Percentiles rank a stretch among this genome's conserved stretches.
Conservation (phyloP, 768 basidiomycete species). For the Steccherinum ochraceum region DNA sequence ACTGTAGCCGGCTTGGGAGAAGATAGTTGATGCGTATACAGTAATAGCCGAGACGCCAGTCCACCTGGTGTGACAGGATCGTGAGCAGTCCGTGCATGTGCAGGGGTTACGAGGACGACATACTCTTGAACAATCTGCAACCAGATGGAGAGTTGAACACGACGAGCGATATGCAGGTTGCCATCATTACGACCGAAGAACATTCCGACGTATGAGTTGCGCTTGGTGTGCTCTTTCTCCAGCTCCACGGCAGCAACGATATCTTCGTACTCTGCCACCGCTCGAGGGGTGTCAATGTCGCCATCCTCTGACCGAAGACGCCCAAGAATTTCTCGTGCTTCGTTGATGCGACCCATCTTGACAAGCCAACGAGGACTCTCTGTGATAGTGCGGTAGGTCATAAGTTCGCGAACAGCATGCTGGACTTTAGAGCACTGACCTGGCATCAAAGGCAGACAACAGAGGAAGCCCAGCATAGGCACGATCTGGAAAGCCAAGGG, state of each 20-base stretch:
- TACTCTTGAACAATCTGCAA: conserved; percentile 40
- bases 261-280: conserved; percentile 28
- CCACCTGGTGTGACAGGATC: conserved; percentile 24
- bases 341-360: conserved; percentile 31
- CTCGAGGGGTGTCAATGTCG: conserved; percentile 18
- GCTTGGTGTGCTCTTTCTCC: conserved; percentile 33
- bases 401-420: neutral
- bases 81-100: conserved; percentile 1
- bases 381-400: too few relatives aligned
- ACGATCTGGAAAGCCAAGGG: conserved; percentile 40
- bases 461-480: conserved; percentile 34
- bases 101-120: conserved; percentile 6
- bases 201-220: conserved; percentile 39
- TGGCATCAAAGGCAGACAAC: conserved; percentile 26
- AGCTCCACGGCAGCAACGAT: conserved; percentile 32
- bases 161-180: conserved; percentile 33
- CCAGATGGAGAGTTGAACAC: conserved; percentile 38
- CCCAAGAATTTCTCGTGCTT: conserved; percentile 30
- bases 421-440: conserved; percentile 20
- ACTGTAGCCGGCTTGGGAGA: conserved; percentile 36
- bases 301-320: conserved; percentile 27
- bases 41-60: conserved; percentile 41
- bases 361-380: conserved; percentile 30
- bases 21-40: conserved; percentile 39
- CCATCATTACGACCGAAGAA: conserved; percentile 35